These are phyloP conservation scores for Cercis canadensis DNA, from an alignment of 306 rosid species.

Conservation along the genomic window DNA sequence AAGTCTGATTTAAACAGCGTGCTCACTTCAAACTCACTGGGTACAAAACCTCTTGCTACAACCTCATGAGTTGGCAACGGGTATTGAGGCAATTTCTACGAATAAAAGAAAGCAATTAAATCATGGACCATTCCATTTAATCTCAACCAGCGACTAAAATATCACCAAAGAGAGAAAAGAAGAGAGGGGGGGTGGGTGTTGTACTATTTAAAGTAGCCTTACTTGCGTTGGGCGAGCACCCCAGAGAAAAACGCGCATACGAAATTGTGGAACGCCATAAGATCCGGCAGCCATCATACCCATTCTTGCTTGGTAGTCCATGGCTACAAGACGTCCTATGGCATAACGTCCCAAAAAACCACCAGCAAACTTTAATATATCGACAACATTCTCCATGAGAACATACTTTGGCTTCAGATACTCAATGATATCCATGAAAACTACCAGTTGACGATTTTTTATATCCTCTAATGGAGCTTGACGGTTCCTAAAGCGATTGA, in stretches of 20 bases:
- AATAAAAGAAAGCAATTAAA: neutral
- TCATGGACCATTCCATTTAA: neutral
- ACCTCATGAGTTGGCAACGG: slow-evolving; percentile 60
- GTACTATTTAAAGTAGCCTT: neutral
- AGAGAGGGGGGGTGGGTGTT: too few species aligned
- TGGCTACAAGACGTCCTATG: slow-evolving; percentile 69
- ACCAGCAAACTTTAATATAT: slow-evolving; percentile 66
- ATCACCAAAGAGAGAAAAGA: neutral
- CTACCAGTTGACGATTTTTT: slow-evolving; percentile 63
- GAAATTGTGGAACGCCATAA: slow-evolving; percentile 82
- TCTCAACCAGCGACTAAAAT: neutral
- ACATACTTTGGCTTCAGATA: slow-evolving; percentile 67
- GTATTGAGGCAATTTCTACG: slow-evolving; percentile 53
- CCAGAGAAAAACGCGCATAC: slow-evolving; percentile 87
- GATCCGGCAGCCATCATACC: slow-evolving; percentile 92
- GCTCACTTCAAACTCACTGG: slow-evolving; percentile 52
- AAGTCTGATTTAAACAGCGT: neutral
- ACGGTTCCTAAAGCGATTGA: slow-evolving; percentile 67
- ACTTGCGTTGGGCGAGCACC: slow-evolving; percentile 74
- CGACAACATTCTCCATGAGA: slow-evolving; percentile 89
- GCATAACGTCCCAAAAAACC: slow-evolving; percentile 86
- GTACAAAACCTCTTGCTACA: slow-evolving; percentile 38
- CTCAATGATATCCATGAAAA: slow-evolving; percentile 69
- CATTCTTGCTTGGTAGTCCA: slow-evolving; percentile 80
- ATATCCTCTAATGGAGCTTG: slow-evolving; percentile 60